phyloP scores from a whole-genome alignment of 768 basidiomycete species.

The Roridomyces roridus region DNA sequence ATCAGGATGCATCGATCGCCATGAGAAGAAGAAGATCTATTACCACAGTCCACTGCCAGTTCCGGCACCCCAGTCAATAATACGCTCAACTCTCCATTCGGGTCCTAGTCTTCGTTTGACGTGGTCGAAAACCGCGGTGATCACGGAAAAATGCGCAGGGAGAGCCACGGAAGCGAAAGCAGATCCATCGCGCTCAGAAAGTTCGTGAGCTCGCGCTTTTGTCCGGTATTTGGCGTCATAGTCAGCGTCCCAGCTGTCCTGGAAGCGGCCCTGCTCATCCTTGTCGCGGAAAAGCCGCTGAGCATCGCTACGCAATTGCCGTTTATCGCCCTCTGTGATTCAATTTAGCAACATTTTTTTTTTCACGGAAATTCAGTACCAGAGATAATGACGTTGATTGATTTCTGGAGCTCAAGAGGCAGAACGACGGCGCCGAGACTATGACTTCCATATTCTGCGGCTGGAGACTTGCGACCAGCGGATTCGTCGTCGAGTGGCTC shows the following conservation, averaged over 20 bases:
- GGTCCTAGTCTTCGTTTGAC: constrained; percentile 66
- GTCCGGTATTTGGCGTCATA: constrained; percentile 70
- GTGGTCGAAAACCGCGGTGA: constrained; percentile 75
- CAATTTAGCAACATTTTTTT: constrained; percentile 23
- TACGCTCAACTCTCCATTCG: constrained; percentile 60
- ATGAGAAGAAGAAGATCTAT: constrained; percentile 25
- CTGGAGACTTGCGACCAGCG: constrained; percentile 70
- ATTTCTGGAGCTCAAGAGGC: constrained; percentile 70
- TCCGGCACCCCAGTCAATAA: constrained; percentile 88
- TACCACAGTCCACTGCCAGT: constrained; percentile 88
- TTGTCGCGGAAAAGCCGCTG: constrained; percentile 67
- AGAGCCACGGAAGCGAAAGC: constrained; percentile 89
- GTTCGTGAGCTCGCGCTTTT: constrained; percentile 58
- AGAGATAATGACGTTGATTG: constrained; percentile 71
- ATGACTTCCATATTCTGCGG: constrained; percentile 80
- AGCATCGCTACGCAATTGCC: constrained; percentile 69
- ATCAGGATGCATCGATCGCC: constrained; percentile 13
- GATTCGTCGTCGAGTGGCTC: constrained; percentile 31
- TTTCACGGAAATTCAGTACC: constrained; percentile 51
- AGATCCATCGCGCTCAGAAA: constrained; percentile 74
- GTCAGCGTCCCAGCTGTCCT: constrained; percentile 57
- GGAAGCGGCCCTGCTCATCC: constrained; percentile 30
- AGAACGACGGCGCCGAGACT: constrained; percentile 74
- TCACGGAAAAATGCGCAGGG: constrained; percentile 85
- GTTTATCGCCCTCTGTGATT: constrained; percentile 65